Evolutionary conservation across 202 grass and related monocot genomes (phyloP), one percentile per base, ranked within the genome.

Genomic region (Hordeum pubiflorum): DNA sequence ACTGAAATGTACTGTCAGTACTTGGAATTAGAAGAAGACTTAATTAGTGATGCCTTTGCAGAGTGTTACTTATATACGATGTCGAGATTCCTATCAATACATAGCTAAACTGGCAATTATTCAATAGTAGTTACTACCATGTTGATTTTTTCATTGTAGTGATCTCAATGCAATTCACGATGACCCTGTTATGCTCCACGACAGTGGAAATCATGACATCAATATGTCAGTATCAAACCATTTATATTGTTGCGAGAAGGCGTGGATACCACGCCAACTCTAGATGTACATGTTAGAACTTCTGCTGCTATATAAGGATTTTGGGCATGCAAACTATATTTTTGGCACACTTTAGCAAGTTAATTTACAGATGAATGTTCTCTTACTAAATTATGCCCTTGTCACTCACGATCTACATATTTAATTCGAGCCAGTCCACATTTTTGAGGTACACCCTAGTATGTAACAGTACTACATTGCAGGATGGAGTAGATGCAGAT

Each of bases 401-500:
- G 36, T 46, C 58, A 39, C 2, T 27, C 8, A 61, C 8, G 7
- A 24, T 4, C 5, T 20, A 33, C 60, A 39, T 11, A 46, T 74
- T 17, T 59, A 59, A 61, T 57, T 78, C 54, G 23, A 18, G 21
- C 60, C 13, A 73, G 38, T 59, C 14, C 58, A 14, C 27, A 40
- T 29, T 17, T 43, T 62, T 15, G 11, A 31, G 78, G 44, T 60
- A 78, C 57, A 18, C 3, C 7, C 23, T 74, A 78, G 18, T 79
- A 69, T 75, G 60, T 81, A 37, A 75, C 2, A 23, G 3, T 62
- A 60, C 20, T 73, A 33, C 17, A 72, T 52, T 9, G 34, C 82
- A 99, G 96, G 96, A 99, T 76, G 92, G 85, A 84, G 60, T 82
- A 39, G 96, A 99, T 85, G 80, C 80, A 26, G 94, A 94, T 72